phyloP scores from a whole-genome alignment of 345 rosid genomes.

The Mangifera indica region DNA sequence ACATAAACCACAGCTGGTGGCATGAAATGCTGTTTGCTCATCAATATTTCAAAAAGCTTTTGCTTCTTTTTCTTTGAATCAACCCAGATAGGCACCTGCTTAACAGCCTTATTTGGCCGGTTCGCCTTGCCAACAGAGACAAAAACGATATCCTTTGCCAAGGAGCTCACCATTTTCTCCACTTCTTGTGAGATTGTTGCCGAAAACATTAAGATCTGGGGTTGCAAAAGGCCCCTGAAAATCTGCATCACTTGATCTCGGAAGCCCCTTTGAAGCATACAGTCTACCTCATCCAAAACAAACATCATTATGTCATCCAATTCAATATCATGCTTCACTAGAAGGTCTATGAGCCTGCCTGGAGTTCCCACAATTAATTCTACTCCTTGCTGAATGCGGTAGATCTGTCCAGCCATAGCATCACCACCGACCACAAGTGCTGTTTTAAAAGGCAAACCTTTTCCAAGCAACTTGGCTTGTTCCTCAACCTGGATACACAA shows the following conservation, averaged over 20 bases:
- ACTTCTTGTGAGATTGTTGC: conserved; percentile 73
- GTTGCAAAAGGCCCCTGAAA: conserved; percentile 63
- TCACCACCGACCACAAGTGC: conserved; percentile 95
- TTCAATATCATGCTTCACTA: conserved; percentile 61
- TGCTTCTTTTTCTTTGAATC: conserved; percentile 89
- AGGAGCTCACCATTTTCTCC: conserved; percentile 61
- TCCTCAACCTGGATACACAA: conserved; percentile 87
- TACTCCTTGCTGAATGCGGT: conserved; percentile 80
- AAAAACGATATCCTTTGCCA: conserved; percentile 42
- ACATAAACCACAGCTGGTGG: conserved; percentile 83
- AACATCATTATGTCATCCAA: conserved; percentile 48
- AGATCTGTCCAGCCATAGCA: conserved; percentile 70
- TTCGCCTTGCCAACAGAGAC: conserved; percentile 66
- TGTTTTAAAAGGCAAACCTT: conserved; percentile 85
- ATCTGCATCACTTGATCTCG: conserved; percentile 89
- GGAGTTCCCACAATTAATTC: conserved; percentile 86
- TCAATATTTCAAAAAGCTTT: conserved; percentile 83
- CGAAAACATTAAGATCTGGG: conserved; percentile 80
- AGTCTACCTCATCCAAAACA: conserved; percentile 89
- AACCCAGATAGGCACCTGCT: conserved; percentile 86
- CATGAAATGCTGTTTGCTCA: conserved; percentile 67
- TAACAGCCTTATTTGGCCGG: conserved; percentile 67
- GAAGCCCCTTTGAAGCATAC: conserved; percentile 91
- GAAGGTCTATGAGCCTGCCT: conserved; percentile 83
- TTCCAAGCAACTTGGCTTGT: conserved; percentile 87